phyloP scores from a whole-genome alignment of 352 stramenopile species.

The Globisporangium perplexum region DNA sequence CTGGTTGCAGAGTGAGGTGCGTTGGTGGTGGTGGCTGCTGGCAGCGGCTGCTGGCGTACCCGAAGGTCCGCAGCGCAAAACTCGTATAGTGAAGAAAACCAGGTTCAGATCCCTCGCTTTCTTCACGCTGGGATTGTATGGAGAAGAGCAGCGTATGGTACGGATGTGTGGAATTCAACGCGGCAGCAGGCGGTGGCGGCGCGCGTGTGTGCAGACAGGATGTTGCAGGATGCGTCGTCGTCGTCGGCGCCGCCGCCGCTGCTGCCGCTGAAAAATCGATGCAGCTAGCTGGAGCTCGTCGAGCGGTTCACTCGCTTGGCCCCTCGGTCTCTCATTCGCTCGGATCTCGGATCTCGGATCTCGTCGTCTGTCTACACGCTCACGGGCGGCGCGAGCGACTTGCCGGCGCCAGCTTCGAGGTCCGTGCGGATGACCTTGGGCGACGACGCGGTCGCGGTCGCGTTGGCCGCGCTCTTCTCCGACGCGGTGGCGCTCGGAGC shows the following conservation, averaged over 20 bases:
- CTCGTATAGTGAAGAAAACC: too few species aligned
- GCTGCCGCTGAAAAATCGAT: conserved; percentile 1
- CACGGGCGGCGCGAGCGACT: conserved; percentile 55
- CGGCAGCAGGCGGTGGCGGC: neutral
- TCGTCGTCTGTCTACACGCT: conserved; percentile 35
- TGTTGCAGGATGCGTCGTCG: neutral
- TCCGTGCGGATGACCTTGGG: conserved; percentile 62
- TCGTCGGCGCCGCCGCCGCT: neutral
- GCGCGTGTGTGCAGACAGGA: neutral
- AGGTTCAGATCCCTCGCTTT: neutral
- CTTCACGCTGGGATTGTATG: neutral
- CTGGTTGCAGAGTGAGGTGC: neutral
- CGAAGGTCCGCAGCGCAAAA: neutral
- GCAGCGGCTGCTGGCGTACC: neutral
- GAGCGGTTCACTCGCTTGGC: neutral
- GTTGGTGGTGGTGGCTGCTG: neutral
- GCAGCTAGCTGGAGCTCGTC: neutral
- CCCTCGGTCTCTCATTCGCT: neutral
- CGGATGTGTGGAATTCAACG: conserved; percentile 1
- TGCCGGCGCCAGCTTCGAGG: conserved; percentile 33
- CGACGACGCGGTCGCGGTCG: conserved; percentile 31
- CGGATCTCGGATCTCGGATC: neutral
- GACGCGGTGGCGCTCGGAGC: conserved; percentile 16
- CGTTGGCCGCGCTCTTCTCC: conserved; percentile 44
- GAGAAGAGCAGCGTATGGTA: neutral